Percentiles rank a stretch among this genome's conserved stretches.
Conservation (phyloP, 2,329 filamentous ascomycete species). For the Fusarium secorum region DNA sequence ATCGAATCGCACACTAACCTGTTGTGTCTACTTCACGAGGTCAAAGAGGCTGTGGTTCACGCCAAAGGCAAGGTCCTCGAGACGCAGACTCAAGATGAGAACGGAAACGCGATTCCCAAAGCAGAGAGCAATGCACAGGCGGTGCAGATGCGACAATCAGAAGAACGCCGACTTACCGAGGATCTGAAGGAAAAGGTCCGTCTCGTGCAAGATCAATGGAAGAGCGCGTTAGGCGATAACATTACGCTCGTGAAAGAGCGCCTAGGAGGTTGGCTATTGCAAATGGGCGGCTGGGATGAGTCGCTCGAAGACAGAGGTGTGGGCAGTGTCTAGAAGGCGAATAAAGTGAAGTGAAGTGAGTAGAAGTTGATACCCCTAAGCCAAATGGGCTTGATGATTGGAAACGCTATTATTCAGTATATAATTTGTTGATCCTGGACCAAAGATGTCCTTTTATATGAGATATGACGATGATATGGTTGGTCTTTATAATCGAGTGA, state of each 20-base stretch:
- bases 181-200: slow-evolving; percentile 94
- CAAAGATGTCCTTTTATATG: slow-evolving; percentile 15
- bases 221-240: slow-evolving; percentile 80
- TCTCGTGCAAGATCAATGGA: slow-evolving; percentile 91
- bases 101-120: slow-evolving; percentile 43
- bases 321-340: slow-evolving; percentile 51
- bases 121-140: slow-evolving; percentile 53
- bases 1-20: slow-evolving; percentile 95
- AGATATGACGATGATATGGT: slow-evolving; percentile 29
- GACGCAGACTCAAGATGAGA: slow-evolving; percentile 62
- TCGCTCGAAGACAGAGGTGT: slow-evolving; percentile 67
- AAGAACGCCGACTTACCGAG: slow-evolving; percentile 76
- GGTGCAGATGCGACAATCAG: slow-evolving; percentile 67
- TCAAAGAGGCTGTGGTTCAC: slow-evolving; percentile 78
- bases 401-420: slow-evolving; percentile 33
- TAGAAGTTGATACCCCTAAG: slow-evolving; percentile 44
- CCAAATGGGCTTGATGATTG: slow-evolving; percentile 25
- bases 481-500: slow-evolving; percentile 2
- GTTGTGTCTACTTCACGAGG: slow-evolving; percentile 88
- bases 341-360: slow-evolving; percentile 2
- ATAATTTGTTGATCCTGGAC: slow-evolving; percentile 26
- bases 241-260: slow-evolving; percentile 77
- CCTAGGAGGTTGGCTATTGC: slow-evolving; percentile 75
- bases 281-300: slow-evolving; percentile 90
- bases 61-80: slow-evolving; percentile 74